phyloP scores from a whole-genome alignment of 441 rosid species.

The Gossypium laxum region DNA sequence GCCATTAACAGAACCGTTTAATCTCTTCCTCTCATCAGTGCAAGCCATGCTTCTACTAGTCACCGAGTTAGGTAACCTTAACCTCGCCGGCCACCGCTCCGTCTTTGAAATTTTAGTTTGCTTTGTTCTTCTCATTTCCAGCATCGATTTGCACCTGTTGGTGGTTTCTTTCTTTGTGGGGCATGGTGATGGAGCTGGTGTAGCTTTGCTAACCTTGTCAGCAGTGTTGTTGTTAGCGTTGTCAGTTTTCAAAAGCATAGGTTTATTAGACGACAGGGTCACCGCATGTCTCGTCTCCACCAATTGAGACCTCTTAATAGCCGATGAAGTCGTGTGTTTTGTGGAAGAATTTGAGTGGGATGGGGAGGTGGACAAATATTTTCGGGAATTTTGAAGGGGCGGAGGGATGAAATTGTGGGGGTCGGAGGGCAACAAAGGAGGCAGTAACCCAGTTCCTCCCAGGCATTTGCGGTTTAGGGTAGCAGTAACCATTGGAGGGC shows the following conservation, averaged over 20 bases:
- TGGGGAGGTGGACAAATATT: conserved; percentile 29
- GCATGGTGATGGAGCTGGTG: conserved; percentile 42
- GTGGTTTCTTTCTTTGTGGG: conserved; percentile 51
- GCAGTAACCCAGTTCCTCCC: conserved; percentile 13
- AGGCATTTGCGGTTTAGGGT: conserved; percentile 40
- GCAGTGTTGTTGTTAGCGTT: no score
- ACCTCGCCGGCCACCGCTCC: conserved; percentile 68
- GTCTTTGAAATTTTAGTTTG: conserved; percentile 53
- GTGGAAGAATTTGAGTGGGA: conserved; percentile 18
- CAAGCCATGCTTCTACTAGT: conserved; percentile 49
- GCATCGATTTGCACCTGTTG: conserved; percentile 45
- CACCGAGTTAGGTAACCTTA: conserved; percentile 35
- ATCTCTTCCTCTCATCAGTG: conserved; percentile 36
- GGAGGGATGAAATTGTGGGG: conserved; percentile 46
- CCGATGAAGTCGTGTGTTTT: conserved; percentile 22
- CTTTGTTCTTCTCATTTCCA: conserved; percentile 28
- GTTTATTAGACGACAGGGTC: conserved; percentile 29
- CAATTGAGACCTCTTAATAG: conserved; percentile 56
- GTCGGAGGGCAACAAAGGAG: conserved; percentile 49
- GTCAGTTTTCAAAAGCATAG: conserved; percentile 30
- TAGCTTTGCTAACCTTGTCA: conserved; percentile 39
- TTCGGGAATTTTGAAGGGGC: conserved; percentile 46
- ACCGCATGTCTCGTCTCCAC: conserved; percentile 44
- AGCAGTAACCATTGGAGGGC: conserved; percentile 41
- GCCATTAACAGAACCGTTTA: conserved; percentile 35